phyloP scores from a whole-genome alignment of 345 rosid genomes.

The Corchorus olitorius region DNA sequence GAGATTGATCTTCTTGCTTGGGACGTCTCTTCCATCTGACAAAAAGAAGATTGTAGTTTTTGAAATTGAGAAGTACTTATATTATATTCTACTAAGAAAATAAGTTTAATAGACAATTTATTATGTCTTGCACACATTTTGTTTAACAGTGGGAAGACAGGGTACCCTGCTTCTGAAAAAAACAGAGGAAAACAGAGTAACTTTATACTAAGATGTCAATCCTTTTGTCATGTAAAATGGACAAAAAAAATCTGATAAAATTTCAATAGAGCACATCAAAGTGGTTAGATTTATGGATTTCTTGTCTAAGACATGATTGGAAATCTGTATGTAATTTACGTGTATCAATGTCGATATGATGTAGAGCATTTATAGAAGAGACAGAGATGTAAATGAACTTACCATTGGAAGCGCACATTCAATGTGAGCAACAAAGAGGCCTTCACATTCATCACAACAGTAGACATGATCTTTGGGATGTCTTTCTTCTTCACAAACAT shows the following conservation, averaged over 20 bases:
- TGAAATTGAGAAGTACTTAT: neutral
- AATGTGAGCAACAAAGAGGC: neutral
- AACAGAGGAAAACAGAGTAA: no score
- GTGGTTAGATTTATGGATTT: neutral
- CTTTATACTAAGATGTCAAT: no score
- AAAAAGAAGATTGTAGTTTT: neutral
- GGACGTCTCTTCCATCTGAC: neutral
- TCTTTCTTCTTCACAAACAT: constrained; percentile 20
- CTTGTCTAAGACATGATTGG: neutral
- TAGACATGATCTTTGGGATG: neutral
- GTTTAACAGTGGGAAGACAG: neutral
- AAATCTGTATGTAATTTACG: neutral
- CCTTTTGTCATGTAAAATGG: no score
- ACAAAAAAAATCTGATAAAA: no score
- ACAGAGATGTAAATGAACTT: neutral
- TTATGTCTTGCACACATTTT: no score
- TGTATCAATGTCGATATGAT: neutral
- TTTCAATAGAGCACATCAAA: no score
- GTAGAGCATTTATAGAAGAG: neutral
- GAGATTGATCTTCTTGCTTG: neutral
- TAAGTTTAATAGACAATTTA: no score
- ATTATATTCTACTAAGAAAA: neutral
- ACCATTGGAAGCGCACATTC: neutral
- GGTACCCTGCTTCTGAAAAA: neutral
- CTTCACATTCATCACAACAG: neutral